phyloP scores from a whole-genome alignment of 495 filamentous ascomycete species.

The Penicillium pancosmium region DNA sequence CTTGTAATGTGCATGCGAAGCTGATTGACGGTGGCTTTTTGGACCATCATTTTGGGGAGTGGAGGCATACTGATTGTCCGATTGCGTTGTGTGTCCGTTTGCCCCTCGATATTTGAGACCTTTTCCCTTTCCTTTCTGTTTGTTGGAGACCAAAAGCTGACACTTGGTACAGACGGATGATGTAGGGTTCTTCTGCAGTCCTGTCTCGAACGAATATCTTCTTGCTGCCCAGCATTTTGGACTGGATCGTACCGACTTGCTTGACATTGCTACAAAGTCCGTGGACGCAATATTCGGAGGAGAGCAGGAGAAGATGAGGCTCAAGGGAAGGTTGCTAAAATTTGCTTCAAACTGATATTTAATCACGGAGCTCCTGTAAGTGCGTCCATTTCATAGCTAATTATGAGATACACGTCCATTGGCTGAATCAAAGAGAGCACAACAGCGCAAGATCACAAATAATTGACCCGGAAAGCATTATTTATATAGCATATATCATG shows the following conservation, averaged over 20 bases:
- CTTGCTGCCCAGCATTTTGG: constrained; percentile 74
- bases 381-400: background rate
- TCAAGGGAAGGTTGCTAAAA: constrained; percentile 51
- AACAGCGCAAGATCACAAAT: too few species aligned
- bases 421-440: too few species aligned
- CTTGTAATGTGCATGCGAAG: constrained; percentile 78
- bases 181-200: constrained; percentile 80
- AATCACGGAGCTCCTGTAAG: background rate
- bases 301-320: constrained; percentile 59
- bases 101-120: background rate
- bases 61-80: constrained; percentile 56
- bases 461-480: too few species aligned
- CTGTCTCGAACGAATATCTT: constrained; percentile 77
- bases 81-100: constrained; percentile 62
- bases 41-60: constrained; percentile 75
- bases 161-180: constrained; percentile 71
- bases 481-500: too few species aligned
- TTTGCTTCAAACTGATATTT: constrained; percentile 16
- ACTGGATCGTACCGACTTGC: constrained; percentile 56
- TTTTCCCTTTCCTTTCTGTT: constrained; percentile 7
- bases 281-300: constrained; percentile 68
- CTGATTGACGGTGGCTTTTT: constrained; percentile 69
- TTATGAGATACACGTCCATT: too few species aligned
- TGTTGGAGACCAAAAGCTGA: constrained; percentile 9
- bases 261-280: constrained; percentile 56